These are phyloP conservation scores for Danielozyma ontarioensis DNA, from an alignment of 805 yeast genomes.

Conservation along the genomic window DNA sequence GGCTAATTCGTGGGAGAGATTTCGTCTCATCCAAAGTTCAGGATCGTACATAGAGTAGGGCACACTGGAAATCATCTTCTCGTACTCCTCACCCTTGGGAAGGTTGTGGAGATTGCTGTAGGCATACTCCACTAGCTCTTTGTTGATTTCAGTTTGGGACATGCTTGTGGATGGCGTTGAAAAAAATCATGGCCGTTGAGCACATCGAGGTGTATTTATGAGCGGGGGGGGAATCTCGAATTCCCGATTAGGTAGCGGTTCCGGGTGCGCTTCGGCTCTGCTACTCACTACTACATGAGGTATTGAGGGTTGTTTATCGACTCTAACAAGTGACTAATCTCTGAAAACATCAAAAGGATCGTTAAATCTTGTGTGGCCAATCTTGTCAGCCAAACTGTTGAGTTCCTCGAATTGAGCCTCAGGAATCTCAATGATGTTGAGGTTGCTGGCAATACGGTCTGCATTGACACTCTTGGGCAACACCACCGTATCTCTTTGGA, in stretches of 20 bases:
- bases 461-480: conserved; percentile 14
- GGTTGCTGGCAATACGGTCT: conserved; percentile 8
- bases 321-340: too few species aligned
- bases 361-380: conserved; percentile 7
- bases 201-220: too few species aligned
- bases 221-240: too few species aligned
- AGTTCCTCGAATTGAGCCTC: conserved; percentile 11
- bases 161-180: too few species aligned
- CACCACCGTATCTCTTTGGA: conserved; percentile 12
- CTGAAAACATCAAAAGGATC: background rate
- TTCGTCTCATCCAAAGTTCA: conserved; percentile 22
- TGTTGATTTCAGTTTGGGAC: conserved; percentile 15
- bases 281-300: too few species aligned
- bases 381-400: conserved; percentile 8
- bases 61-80: conserved; percentile 50
- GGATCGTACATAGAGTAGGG: conserved; percentile 36
- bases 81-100: conserved; percentile 42
- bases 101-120: conserved; percentile 26
- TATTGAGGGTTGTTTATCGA: too few species aligned
- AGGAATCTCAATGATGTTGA: conserved; percentile 10
- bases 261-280: too few species aligned
- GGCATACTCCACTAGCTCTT: conserved; percentile 30
- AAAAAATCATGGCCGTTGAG: too few species aligned
- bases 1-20: conserved; percentile 28
- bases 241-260: too few species aligned